A percentile compares a stretch with the other conserved stretches of the same genome.
phyloP scores from a whole-genome alignment of 23 red algal species.

The Gracilariopsis chorda region DNA sequence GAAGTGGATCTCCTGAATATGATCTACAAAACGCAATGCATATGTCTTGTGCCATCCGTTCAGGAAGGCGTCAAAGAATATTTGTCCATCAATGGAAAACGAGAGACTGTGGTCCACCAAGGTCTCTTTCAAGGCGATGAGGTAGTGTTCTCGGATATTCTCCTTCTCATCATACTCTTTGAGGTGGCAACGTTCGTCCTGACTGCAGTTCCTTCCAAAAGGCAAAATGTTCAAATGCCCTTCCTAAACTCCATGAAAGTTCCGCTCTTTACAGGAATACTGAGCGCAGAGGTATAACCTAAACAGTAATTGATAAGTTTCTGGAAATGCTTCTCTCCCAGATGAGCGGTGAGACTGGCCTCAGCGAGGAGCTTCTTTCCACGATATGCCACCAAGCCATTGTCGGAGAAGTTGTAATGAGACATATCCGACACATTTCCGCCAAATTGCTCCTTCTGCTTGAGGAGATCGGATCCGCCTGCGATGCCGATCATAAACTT shows the following conservation, averaged over 20 bases:
- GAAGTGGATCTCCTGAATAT: conserved; percentile 76
- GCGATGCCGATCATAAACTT: conserved; percentile 69
- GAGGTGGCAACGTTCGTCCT: conserved; percentile 78
- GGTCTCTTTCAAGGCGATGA: conserved; percentile 63
- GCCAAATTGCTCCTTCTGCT: conserved; percentile 85
- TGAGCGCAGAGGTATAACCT: conserved; percentile 74
- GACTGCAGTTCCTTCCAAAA: conserved; percentile 88
- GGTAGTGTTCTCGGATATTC: conserved; percentile 47
- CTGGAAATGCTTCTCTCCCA: conserved; percentile 81
- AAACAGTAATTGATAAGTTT: conserved; percentile 83
- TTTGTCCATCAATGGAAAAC: conserved; percentile 95
- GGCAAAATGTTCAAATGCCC: conserved; percentile 92
- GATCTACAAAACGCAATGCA: conserved; percentile 67
- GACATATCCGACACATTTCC: conserved; percentile 72
- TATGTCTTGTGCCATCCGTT: conserved; percentile 96
- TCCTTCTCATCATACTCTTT: conserved; percentile 75
- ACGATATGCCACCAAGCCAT: conserved; percentile 82
- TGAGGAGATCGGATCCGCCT: conserved; percentile 76
- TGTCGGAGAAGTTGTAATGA: conserved; percentile 94
- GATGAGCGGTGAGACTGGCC: conserved; percentile 28
- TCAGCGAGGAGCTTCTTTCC: conserved; percentile 62
- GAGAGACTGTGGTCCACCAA: conserved; percentile 58
- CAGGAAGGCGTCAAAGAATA: conserved; percentile 91
- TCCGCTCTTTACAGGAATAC: conserved; percentile 87
- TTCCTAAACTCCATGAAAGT: conserved; percentile 98